Conservation (phyloP, 129 eudicot genomes). For the Helianthus tuberosus region DNA sequence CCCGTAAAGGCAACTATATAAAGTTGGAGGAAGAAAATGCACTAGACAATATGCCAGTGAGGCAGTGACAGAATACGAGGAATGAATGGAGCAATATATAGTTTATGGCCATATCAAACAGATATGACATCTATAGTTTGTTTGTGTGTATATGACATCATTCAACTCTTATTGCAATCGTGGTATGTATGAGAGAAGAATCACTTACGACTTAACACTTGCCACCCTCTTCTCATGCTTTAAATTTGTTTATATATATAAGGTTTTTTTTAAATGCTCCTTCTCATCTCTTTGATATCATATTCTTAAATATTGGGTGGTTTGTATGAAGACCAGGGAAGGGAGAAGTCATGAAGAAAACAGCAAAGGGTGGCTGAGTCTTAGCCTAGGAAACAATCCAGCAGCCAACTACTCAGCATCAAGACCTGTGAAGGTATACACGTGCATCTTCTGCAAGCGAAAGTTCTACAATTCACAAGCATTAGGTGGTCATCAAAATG, state of each 20-base stretch:
- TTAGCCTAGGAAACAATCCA: constrained; percentile 55
- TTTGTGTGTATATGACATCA: not conserved
- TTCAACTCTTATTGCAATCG: too few species aligned
- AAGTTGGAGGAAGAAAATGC: constrained; percentile 39
- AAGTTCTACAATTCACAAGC: constrained; percentile 86
- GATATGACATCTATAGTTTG: constrained; percentile 30
- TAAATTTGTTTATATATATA: not conserved
- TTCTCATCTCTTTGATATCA: not conserved
- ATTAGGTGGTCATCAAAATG: constrained; percentile 83
- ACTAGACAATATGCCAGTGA: constrained; percentile 40
- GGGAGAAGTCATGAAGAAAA: constrained; percentile 23
- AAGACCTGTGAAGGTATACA: constrained; percentile 48
- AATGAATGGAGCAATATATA: constrained; percentile 37
- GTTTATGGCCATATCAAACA: constrained; percentile 53
- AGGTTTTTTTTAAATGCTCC: constrained; percentile 18
- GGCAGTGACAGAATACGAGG: constrained; percentile 44
- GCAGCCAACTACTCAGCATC: constrained; percentile 16
- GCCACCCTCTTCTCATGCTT: constrained; percentile 27
- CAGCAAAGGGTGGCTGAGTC: constrained; percentile 59
- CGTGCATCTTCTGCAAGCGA: constrained; percentile 70
- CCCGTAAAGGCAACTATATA: constrained; percentile 5
- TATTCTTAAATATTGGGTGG: too few species aligned
- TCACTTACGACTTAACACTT: not conserved
- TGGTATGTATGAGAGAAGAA: constrained; percentile 13
- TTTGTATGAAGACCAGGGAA: constrained; percentile 34